phyloP scores from a whole-genome alignment of 768 basidiomycete genomes.

The Panellus pusillus region DNA sequence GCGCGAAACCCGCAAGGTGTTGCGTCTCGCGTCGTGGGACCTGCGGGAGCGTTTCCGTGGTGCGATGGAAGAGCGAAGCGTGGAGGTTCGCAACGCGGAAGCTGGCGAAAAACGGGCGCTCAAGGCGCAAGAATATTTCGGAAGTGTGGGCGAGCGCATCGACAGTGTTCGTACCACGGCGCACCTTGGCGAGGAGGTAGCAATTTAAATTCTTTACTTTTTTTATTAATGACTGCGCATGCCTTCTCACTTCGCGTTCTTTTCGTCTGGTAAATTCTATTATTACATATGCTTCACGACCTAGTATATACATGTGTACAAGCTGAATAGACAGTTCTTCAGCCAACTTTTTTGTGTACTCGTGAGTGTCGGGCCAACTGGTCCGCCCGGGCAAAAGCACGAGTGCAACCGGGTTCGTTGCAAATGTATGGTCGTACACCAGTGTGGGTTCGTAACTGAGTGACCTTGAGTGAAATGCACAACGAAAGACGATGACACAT shows the following conservation, averaged over 20 bases:
- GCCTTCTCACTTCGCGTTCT: conserved; percentile 6
- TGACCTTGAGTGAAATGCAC: neutral
- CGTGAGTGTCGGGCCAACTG: conserved; percentile 70
- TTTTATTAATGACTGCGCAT: conserved; percentile 6
- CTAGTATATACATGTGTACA: neutral
- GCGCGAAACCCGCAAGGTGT: conserved; percentile 89
- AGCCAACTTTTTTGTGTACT: conserved; percentile 51
- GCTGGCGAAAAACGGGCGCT: conserved; percentile 68
- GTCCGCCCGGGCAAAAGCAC: conserved; percentile 83
- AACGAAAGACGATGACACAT: conserved; percentile 28
- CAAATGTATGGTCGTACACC: conserved; percentile 87
- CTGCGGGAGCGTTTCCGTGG: conserved; percentile 75
- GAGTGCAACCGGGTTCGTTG: conserved; percentile 69
- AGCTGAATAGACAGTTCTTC: neutral
- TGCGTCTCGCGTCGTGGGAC: conserved; percentile 90
- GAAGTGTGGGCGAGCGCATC: conserved; percentile 47
- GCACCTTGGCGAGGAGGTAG: conserved; percentile 15
- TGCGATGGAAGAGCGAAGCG: conserved; percentile 76
- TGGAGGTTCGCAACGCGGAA: conserved; percentile 77
- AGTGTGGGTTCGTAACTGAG: conserved; percentile 82
- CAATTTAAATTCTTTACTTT: conserved; percentile 12
- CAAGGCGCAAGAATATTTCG: conserved; percentile 76
- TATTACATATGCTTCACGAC: neutral
- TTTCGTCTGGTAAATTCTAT: neutral
- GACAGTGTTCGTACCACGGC: conserved; percentile 42